Base-by-base conservation (phyloP, 2,329 filamentous ascomycete genomes). In the Trichophyton rubrum region DNA sequence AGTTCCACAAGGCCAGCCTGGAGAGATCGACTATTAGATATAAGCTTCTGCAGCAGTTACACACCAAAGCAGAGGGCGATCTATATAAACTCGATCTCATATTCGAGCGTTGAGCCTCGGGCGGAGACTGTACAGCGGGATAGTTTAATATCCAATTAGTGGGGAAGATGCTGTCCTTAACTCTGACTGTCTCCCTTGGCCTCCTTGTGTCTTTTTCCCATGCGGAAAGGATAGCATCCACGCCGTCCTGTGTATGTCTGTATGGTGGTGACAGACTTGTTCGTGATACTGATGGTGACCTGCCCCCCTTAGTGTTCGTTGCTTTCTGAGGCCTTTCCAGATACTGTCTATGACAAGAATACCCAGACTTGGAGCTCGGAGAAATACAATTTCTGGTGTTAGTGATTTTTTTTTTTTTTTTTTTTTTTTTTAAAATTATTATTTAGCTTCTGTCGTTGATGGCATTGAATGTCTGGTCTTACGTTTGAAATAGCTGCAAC, bases 371-470 rank as follows among this genome's bases (percentile, higher is more conserved):
- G 59, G 59, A 45, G 41, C n/a, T 47, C 17, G 8, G 51, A 60
- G 22, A 57, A 57, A 9, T 24, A 57, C 11, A 33, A 47, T 55
- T 60, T 45, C 38, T 60, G 59, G 59, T 60, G 59, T 60, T 17
- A 57, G 59, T 57, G 20, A 3, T 20, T 47, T 15, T 24, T 22
- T 4, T 20, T 8, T 56, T 4, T 20, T n/a, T n/a, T n/a, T n/a
- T n/a, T n/a, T n/a, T n/a, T n/a, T n/a, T n/a, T n/a, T n/a, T n/a
- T n/a, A n/a, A n/a, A n/a, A n/a, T n/a, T n/a, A n/a, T n/a, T n/a
- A n/a, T n/a, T n/a, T n/a, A 13, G 7, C 9, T 20, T 41, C 40
- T 43, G 11, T 7, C 3, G 9, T 5, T 20, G 3, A 6, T n/a
- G 35, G 53, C 7, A 2, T 8, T 51, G 27, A 15, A 38, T 13